Evolutionary conservation across 768 basidiomycete species (phyloP).

Genomic region (Hortiboletus flavorubellus): DNA sequence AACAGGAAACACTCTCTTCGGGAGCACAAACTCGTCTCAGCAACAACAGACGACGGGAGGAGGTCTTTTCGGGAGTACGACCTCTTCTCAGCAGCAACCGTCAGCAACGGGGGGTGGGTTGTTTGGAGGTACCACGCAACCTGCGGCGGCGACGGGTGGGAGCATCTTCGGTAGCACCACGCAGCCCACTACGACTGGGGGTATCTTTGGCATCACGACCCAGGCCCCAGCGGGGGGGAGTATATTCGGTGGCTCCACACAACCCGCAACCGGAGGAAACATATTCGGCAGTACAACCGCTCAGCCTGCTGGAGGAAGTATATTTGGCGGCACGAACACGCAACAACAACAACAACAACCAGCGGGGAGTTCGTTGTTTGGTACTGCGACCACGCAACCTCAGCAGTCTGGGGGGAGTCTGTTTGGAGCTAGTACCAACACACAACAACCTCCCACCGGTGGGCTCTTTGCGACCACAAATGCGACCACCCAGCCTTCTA

Average conservation of each 20-base stretch:
- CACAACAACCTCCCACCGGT: slow-evolving; percentile 23
- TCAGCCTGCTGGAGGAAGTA: slow-evolving; percentile 21
- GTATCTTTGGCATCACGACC: slow-evolving; percentile 6
- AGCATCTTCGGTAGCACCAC: slow-evolving; percentile 13
- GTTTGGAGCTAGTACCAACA: slow-evolving; percentile 10
- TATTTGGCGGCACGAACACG: slow-evolving; percentile 22
- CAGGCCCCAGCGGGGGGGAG: slow-evolving; percentile 16
- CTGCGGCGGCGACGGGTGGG: background rate
- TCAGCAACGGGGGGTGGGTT: slow-evolving; percentile 11
- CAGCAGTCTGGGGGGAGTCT: slow-evolving; percentile 22
- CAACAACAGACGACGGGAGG: slow-evolving; percentile 20
- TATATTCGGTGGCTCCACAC: slow-evolving; percentile 19
- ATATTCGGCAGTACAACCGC: slow-evolving; percentile 21
- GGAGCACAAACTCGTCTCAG: slow-evolving; percentile 22
- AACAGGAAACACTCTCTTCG: slow-evolving; percentile 26
- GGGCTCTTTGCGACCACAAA: slow-evolving; percentile 26
- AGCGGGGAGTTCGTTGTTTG: slow-evolving; percentile 20
- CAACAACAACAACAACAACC: slow-evolving; percentile 17
- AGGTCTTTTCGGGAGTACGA: slow-evolving; percentile 15
- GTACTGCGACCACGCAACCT: slow-evolving; percentile 17
- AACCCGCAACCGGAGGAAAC: slow-evolving; percentile 18
- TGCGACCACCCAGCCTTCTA: slow-evolving; percentile 14
- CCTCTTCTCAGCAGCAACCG: slow-evolving; percentile 14
- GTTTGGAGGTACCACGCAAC: slow-evolving; percentile 19
- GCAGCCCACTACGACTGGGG: slow-evolving; percentile 13